Conservation (phyloP, 2,329 filamentous ascomycete genomes). For the Macrophomina pseudophaseolina region DNA sequence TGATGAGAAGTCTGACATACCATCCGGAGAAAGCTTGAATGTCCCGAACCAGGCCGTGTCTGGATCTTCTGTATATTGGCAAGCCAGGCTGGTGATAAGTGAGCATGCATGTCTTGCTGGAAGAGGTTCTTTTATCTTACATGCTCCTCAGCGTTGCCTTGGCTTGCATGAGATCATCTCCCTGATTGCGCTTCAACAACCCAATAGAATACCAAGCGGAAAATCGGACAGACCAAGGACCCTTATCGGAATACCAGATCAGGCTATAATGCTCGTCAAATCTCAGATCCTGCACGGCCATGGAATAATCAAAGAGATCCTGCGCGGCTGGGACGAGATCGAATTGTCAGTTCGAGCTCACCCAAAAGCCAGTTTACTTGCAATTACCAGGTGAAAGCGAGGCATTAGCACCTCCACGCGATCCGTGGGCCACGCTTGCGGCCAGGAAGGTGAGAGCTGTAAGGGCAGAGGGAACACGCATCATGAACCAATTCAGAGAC, state of each 20-base stretch:
- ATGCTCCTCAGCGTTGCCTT: slow-evolving; percentile 44
- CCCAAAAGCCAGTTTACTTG: not conserved
- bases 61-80: slow-evolving; percentile 46
- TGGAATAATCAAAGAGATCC: slow-evolving; percentile 48
- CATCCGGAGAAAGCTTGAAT: slow-evolving; percentile 49
- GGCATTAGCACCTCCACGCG: not conserved
- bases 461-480: not conserved
- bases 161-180: slow-evolving; percentile 44
- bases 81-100: slow-evolving; percentile 33
- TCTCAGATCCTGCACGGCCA: slow-evolving; percentile 46
- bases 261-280: slow-evolving; percentile 52
- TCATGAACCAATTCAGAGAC: not conserved
- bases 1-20: not conserved
- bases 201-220: slow-evolving; percentile 52
- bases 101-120: not conserved
- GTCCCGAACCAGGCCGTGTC: slow-evolving; percentile 51
- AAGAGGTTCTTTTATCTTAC: slow-evolving; percentile 33
- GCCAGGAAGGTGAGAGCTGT: not conserved
- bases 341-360: not conserved
- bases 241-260: slow-evolving; percentile 50
- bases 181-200: slow-evolving; percentile 44
- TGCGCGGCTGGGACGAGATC: slow-evolving; percentile 38
- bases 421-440: not conserved
- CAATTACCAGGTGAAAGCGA: not conserved
- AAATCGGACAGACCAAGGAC: slow-evolving; percentile 51